A percentile compares a stretch with the other conserved stretches of the same genome.
phyloP scores from a whole-genome alignment of 257 asterid genomes.

The Scutellaria barbata region DNA sequence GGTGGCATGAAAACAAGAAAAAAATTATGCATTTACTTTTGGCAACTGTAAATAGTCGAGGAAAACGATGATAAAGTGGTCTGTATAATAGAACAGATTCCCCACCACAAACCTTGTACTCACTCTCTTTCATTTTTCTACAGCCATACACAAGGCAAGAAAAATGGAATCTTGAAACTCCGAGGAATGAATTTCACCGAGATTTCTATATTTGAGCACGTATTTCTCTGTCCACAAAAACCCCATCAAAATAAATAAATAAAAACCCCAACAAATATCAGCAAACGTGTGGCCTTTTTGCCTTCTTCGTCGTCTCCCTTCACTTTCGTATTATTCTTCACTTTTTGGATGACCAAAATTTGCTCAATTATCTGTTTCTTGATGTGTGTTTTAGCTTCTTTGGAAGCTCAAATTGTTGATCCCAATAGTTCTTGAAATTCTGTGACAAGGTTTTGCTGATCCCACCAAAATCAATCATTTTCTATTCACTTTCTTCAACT shows the following conservation, averaged over 20 bases:
- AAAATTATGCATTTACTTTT: not conserved
- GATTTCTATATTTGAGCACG: not conserved
- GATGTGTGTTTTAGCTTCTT: not conserved
- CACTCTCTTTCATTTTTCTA: conserved; percentile 22
- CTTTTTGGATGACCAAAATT: not conserved
- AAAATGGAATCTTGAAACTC: conserved; percentile 3
- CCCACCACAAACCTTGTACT: conserved; percentile 32
- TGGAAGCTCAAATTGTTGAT: conserved; percentile 2
- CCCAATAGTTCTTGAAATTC: conserved; percentile 23
- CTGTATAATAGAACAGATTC: conserved; percentile 12
- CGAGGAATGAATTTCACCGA: conserved; percentile 26
- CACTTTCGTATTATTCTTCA: too few species aligned
- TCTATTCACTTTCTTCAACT: not conserved
- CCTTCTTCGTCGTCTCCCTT: conserved; percentile 32
- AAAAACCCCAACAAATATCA: conserved; percentile 18
- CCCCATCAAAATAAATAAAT: not conserved
- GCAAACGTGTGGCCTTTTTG: conserved; percentile 40
- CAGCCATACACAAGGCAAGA: conserved; percentile 27
- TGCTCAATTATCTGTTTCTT: not conserved
- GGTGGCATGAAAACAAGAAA: conserved; percentile 16
- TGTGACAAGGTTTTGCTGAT: not conserved
- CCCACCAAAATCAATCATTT: conserved; percentile 15
- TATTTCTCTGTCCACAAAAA: conserved; percentile 37
- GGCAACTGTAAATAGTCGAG: conserved; percentile 5
- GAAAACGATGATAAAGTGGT: conserved; percentile 2